Evolutionary conservation across 768 basidiomycete species (phyloP), one percentile per base, ranked within the genome.

Genomic region (Cystofilobasidium macerans): DNA sequence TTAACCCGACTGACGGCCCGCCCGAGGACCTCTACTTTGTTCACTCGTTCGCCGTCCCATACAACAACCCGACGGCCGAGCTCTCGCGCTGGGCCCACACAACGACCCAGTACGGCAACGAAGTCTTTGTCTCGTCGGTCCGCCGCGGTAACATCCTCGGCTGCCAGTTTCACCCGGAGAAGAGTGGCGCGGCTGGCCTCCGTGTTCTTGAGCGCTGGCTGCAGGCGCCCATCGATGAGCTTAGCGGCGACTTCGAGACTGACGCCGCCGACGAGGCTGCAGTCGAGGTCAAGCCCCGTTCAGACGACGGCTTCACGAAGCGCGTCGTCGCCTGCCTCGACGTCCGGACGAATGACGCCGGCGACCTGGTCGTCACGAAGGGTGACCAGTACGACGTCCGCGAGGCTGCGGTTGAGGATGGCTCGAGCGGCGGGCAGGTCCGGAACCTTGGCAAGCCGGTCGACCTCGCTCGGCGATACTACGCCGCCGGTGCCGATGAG

Each of bases 331-430:
- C 95, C 20, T 97, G 94, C 76, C 84, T 99, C 83, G 95, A 99
- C 75, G 94, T 99, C 26, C 86, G 95, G 53, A 84, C 92, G 24
- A 98, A 98, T 76, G 95, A 99, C 75, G 75, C 85, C 18, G 95
- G 95, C 33, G 95, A 99, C 75, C 84, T 99, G 61, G 92, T 99
- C 66, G 95, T 99, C 1, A 99, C 95, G 48, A 99, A 99, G 78
- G 95, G 95, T 65, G 95, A 99, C 76, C 95, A 95, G 75, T 99
- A 99, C 78, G 91, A 97, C 75, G 93, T 97, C 22, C 88, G 93
- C 62, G 93, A 97, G 77, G 90, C 86, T 72, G 57, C 51, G 22
- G 61, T 36, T 33, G 36, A 61, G 28, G 14, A 58, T 28, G 36
- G 14, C 7, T 38, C 48, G 28, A 22, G 24, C n/a, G 69, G 74